Conservation (phyloP, 148 eudicot genomes). For the Limonium bicolor region DNA sequence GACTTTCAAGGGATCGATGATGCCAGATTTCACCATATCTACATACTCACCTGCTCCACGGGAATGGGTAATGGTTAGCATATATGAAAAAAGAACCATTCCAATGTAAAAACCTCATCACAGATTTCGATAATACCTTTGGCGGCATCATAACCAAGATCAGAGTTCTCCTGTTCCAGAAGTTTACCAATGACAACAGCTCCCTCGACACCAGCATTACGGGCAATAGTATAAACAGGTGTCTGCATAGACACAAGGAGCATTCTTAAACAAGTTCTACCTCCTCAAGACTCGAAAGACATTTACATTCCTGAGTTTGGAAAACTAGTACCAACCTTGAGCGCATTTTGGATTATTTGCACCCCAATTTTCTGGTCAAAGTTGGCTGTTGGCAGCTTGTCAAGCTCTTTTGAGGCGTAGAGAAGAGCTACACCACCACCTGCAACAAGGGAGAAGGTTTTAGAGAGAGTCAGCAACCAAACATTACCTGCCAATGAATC, state of each 20-base stretch:
- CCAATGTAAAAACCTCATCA: too few relatives aligned
- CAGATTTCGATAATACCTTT: constrained; percentile 32
- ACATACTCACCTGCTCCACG: constrained; percentile 95
- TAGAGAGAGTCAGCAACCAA: too few relatives aligned
- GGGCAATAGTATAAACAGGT: constrained; percentile 73
- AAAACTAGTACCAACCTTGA: constrained; percentile 30
- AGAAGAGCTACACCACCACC: constrained; percentile 66
- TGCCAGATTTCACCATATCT: constrained; percentile 79
- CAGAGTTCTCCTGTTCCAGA: constrained; percentile 70
- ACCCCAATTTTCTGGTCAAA: constrained; percentile 62
- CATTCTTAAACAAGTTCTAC: too few relatives aligned
- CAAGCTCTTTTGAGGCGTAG: constrained; percentile 46
- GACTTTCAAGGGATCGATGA: constrained; percentile 85
- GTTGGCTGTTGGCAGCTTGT: constrained; percentile 32
- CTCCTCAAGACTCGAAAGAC: too few relatives aligned
- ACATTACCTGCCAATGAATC: too few relatives aligned
- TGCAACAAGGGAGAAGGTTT: too few relatives aligned
- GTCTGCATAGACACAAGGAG: constrained; percentile 52
- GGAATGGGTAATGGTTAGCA: too few relatives aligned
- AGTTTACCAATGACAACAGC: constrained; percentile 85
- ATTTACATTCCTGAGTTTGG: too few relatives aligned
- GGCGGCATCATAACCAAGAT: constrained; percentile 93
- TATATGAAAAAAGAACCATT: too few relatives aligned
- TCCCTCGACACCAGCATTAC: constrained; percentile 91
- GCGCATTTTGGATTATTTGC: constrained; percentile 60